phyloP scores from a whole-genome alignment of 768 basidiomycete species.

The Podaxis sp. region DNA sequence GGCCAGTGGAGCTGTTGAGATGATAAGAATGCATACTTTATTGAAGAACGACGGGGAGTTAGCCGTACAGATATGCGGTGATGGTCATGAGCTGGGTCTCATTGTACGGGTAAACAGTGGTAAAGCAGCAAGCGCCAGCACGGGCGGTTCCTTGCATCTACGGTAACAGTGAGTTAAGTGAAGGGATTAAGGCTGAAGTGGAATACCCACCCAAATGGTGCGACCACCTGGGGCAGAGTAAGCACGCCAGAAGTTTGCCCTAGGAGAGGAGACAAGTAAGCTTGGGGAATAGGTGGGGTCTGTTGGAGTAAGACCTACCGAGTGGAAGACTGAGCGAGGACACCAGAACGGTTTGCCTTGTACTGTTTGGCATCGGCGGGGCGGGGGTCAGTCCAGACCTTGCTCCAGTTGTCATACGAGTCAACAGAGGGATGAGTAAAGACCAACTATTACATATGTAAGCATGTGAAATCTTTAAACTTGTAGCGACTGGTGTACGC shows the following conservation, averaged over 20 bases:
- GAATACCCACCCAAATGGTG: constrained; percentile 45
- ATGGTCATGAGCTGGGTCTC: constrained; percentile 59
- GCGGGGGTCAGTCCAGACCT: constrained; percentile 54
- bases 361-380: constrained; percentile 59
- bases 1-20: constrained; percentile 48
- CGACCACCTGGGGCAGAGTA: constrained; percentile 43
- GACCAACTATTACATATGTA: constrained; percentile 39
- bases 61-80: constrained; percentile 53
- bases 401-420: constrained; percentile 66
- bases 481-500: constrained; percentile 17
- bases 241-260: constrained; percentile 64
- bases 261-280: constrained; percentile 19
- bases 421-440: constrained; percentile 65
- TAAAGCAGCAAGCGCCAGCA: constrained; percentile 55
- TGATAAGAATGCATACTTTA: constrained; percentile 2
- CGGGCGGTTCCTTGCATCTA: constrained; percentile 65
- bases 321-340: constrained; percentile 57
- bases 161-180: neutral
- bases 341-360: constrained; percentile 47
- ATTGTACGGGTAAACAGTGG: constrained; percentile 52
- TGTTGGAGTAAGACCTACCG: constrained; percentile 30
- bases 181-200: neutral
- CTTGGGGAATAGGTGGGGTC: neutral
- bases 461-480: neutral
- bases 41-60: neutral